phyloP scores from a whole-genome alignment of 1,284 basidiomycete species.

The Pascua guehoae region DNA sequence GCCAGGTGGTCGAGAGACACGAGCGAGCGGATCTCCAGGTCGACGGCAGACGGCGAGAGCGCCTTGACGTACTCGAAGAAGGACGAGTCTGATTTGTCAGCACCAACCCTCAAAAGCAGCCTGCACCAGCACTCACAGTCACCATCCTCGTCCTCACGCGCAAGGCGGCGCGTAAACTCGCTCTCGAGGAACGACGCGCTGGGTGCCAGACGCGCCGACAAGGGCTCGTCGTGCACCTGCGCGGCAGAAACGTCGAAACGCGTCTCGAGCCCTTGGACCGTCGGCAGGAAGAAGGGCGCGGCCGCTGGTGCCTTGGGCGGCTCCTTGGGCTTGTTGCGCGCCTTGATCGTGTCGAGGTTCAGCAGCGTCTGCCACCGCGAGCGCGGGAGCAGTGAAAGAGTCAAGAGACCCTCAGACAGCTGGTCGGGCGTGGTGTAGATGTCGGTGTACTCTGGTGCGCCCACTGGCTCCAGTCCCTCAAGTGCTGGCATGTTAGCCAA shows the following conservation, averaged over 20 bases:
- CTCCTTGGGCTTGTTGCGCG: slow-evolving; percentile 95
- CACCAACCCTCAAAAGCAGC: not conserved
- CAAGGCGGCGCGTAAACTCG: slow-evolving; percentile 66
- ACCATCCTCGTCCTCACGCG: slow-evolving; percentile 57
- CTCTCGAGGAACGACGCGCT: slow-evolving; percentile 61
- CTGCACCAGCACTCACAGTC: slow-evolving; percentile 65
- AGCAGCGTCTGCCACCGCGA: slow-evolving; percentile 94
- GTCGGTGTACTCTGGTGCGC: slow-evolving; percentile 59
- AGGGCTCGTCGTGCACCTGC: slow-evolving; percentile 43
- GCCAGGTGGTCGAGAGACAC: slow-evolving; percentile 63
- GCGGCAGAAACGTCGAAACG: slow-evolving; percentile 62
- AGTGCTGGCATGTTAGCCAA: slow-evolving; percentile 53
- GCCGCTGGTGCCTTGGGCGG: slow-evolving; percentile 90
- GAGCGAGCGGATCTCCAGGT: slow-evolving; percentile 79
- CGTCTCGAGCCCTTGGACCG: slow-evolving; percentile 74
- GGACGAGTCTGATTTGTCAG: slow-evolving; percentile 58
- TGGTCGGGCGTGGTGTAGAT: slow-evolving; percentile 80
- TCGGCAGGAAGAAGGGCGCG: slow-evolving; percentile 96
- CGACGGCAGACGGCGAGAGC: slow-evolving; percentile 83
- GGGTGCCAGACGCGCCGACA: slow-evolving; percentile 58
- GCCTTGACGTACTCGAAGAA: slow-evolving; percentile 85
- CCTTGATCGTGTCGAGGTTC: slow-evolving; percentile 93
- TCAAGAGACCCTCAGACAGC: slow-evolving; percentile 78
- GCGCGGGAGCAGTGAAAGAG: slow-evolving; percentile 85
- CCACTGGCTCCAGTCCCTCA: slow-evolving; percentile 60